Evolutionary conservation across 495 filamentous ascomycete genomes (phyloP).

Genomic region (Cenococcum geophilum): DNA sequence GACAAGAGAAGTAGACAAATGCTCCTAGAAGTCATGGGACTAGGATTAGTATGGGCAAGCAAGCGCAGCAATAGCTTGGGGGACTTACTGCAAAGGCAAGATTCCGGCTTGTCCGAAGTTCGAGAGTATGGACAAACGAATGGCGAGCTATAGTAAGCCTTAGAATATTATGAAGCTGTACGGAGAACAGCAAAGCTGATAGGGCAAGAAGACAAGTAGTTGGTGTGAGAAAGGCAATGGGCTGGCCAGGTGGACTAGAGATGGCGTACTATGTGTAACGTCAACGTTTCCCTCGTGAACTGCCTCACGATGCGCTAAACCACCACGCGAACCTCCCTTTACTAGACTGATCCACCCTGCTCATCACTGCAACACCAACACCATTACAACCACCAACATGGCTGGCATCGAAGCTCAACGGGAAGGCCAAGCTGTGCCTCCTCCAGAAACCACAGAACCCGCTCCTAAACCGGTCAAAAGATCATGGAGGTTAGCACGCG

Average conservation of each 20-base stretch:
- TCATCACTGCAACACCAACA: background rate
- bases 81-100: slow-evolving; percentile 23
- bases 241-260: background rate
- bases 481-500: slow-evolving; percentile 28
- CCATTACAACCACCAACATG: slow-evolving; percentile 15
- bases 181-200: background rate
- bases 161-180: background rate
- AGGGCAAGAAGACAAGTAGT: background rate
- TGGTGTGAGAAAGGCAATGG: background rate
- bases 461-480: slow-evolving; percentile 27
- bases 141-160: slow-evolving; percentile 7
- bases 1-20: background rate
- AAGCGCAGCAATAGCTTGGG: background rate
- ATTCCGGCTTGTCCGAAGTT: slow-evolving; percentile 22
- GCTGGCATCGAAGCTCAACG: slow-evolving; percentile 12
- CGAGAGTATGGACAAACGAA: slow-evolving; percentile 10
- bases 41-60: background rate
- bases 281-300: slow-evolving; percentile 5
- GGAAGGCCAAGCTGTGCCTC: slow-evolving; percentile 1
- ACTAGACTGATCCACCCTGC: background rate
- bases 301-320: slow-evolving; percentile 2
- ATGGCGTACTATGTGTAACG: background rate
- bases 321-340: slow-evolving; percentile 4
- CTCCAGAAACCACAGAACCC: slow-evolving; percentile 13
- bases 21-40: background rate